phyloP scores from a whole-genome alignment of 495 filamentous ascomycete species.

The Penicillium taxi region DNA sequence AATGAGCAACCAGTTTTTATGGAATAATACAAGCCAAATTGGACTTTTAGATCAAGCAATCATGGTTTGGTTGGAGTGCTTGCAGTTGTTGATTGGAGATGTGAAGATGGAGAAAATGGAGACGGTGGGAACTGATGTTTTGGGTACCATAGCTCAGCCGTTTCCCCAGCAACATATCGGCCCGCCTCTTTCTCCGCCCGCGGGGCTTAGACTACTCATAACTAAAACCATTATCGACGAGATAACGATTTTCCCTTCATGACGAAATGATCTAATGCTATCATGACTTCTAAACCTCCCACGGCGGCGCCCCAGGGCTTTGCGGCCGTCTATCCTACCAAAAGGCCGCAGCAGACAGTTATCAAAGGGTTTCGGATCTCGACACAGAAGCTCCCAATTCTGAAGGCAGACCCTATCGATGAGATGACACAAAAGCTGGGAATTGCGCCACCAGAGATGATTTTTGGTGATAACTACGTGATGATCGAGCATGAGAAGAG shows the following conservation, averaged over 20 bases:
- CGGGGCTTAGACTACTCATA: constrained; percentile 24
- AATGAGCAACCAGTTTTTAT: no score
- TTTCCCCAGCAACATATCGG: constrained; percentile 38
- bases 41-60: no score
- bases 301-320: constrained; percentile 4
- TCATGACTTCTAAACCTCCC: constrained; percentile 10
- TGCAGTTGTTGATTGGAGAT: constrained; percentile 6
- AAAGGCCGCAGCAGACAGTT: constrained; percentile 29
- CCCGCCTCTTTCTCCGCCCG: constrained; percentile 35
- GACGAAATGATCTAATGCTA: constrained; percentile 9
- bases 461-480: constrained; percentile 90
- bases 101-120: constrained; percentile 12
- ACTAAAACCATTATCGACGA: constrained; percentile 9
- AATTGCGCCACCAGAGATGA: constrained; percentile 94
- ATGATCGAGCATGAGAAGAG: constrained; percentile 57
- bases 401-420: constrained; percentile 85
- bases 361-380: constrained; percentile 62
- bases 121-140: constrained; percentile 24
- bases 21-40: no score
- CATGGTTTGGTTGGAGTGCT: not conserved
- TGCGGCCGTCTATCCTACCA: constrained; percentile 21
- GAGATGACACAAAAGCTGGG: constrained; percentile 67
- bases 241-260: constrained; percentile 6
- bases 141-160: constrained; percentile 12
- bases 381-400: constrained; percentile 81